phyloP scores from a whole-genome alignment of 2,329 filamentous ascomycete species.

The Daldinia eschscholtzii region DNA sequence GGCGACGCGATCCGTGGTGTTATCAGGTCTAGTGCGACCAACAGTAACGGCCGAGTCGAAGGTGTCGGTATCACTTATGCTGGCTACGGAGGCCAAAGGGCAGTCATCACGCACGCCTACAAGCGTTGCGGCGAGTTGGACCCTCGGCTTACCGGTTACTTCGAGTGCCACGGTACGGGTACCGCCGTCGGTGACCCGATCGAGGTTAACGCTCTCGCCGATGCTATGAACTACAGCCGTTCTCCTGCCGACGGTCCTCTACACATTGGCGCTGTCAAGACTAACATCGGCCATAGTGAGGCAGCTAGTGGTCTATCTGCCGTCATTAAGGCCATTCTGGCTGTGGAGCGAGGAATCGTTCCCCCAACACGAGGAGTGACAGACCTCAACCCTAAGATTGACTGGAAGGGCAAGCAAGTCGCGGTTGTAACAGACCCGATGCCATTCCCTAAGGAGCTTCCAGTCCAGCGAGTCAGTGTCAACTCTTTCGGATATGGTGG shows the following conservation, averaged over 20 bases:
- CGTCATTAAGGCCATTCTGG: slow-evolving; percentile 43
- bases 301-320: slow-evolving; percentile 40
- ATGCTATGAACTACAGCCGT: slow-evolving; percentile 38
- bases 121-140: slow-evolving; percentile 40
- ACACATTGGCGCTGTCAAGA: slow-evolving; percentile 36
- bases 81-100: slow-evolving; percentile 43
- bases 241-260: slow-evolving; percentile 30
- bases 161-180: slow-evolving; percentile 47
- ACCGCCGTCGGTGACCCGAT: slow-evolving; percentile 46
- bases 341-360: slow-evolving; percentile 36
- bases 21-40: slow-evolving; percentile 45
- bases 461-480: slow-evolving; percentile 41
- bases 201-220: slow-evolving; percentile 40
- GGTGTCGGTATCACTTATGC: slow-evolving; percentile 50
- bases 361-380: slow-evolving; percentile 34
- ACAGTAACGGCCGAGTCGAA: slow-evolving; percentile 48
- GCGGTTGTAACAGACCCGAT: slow-evolving; percentile 33
- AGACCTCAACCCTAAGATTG: slow-evolving; percentile 42
- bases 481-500: slow-evolving; percentile 47
- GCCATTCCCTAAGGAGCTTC: slow-evolving; percentile 33
- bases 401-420: slow-evolving; percentile 45
- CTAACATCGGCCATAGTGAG: slow-evolving; percentile 46
- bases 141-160: slow-evolving; percentile 42
- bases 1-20: slow-evolving; percentile 49
- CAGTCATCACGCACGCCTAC: slow-evolving; percentile 43